Conservation (phyloP, 2,329 filamentous ascomycete species). For the Ophiostoma tasmaniense region DNA sequence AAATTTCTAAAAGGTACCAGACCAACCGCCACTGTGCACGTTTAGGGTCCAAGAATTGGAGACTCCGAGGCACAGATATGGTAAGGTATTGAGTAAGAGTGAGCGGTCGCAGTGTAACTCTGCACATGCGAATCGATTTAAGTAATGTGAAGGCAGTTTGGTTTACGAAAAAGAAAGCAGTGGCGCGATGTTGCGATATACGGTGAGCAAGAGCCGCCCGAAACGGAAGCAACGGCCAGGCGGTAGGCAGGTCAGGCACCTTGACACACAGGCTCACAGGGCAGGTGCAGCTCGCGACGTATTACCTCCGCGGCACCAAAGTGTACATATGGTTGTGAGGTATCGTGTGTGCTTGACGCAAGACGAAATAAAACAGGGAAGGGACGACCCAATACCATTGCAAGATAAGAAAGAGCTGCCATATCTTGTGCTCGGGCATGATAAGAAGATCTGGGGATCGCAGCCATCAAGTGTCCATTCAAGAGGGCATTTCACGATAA, state of each 20-base stretch:
- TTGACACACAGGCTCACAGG: not conserved
- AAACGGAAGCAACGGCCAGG: not conserved
- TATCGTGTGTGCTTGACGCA: not conserved
- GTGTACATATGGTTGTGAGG: not conserved
- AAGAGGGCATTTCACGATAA: not conserved
- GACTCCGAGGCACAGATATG: not conserved
- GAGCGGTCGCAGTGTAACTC: too few relatives aligned
- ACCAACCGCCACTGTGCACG: not conserved
- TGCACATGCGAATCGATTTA: not conserved
- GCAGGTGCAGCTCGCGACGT: not conserved
- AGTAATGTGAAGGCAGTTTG: not conserved
- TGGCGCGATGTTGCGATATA: not conserved
- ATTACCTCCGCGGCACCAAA: not conserved
- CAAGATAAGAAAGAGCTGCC: not conserved
- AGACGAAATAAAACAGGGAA: slow-evolving; percentile 1
- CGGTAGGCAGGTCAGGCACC: not conserved
- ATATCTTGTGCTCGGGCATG: not conserved
- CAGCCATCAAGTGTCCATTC: not conserved
- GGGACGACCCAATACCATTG: not conserved
- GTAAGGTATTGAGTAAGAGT: too few relatives aligned
- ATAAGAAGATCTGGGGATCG: not conserved
- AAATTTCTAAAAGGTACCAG: not conserved
- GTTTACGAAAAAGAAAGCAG: not conserved
- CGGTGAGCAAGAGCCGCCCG: not conserved
- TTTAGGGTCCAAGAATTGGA: not conserved